Evolutionary conservation across 2,329 filamentous ascomycete genomes (phyloP).

Genomic region (Paraphaeosphaeria sporulosa): DNA sequence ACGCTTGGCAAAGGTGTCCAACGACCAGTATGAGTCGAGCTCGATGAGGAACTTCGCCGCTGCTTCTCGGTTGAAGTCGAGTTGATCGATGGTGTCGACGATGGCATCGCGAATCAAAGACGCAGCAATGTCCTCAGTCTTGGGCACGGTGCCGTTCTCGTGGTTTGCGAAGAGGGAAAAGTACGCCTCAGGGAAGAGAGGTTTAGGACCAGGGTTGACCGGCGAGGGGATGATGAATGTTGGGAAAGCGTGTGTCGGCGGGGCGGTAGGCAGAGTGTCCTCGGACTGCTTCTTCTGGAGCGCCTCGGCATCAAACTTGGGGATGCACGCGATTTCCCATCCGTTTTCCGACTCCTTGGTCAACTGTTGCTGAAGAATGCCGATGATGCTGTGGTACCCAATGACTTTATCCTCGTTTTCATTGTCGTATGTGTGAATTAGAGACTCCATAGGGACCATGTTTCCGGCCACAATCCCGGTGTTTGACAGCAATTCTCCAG

Average conservation of each 20-base stretch:
- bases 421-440: conserved; percentile 83
- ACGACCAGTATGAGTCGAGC: conserved; percentile 91
- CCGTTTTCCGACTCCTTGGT: conserved; percentile 75
- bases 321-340: conserved; percentile 76
- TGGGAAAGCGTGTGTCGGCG: conserved; percentile 79
- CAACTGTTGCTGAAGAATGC: conserved; percentile 84
- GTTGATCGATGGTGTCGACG: conserved; percentile 89
- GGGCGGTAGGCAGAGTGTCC: conserved; percentile 58
- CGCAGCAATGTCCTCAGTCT: conserved; percentile 76
- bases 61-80: conserved; percentile 90
- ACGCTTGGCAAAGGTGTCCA: conserved; percentile 89
- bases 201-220: conserved; percentile 75
- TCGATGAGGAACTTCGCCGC: conserved; percentile 91
- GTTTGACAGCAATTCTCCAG: conserved; percentile 83
- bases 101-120: conserved; percentile 85
- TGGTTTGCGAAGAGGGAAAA: conserved; percentile 91
- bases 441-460: conserved; percentile 80
- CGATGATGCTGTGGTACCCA: conserved; percentile 74
- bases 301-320: conserved; percentile 58
- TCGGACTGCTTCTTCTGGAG: conserved; percentile 68
- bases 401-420: conserved; percentile 69
- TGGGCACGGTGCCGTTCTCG: conserved; percentile 87
- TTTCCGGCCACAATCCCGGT: conserved; percentile 94
- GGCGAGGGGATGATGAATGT: conserved; percentile 76
- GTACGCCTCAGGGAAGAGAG: conserved; percentile 90